Evolutionary conservation across 345 rosid species (phyloP).

Genomic region (Gossypium bickii): DNA sequence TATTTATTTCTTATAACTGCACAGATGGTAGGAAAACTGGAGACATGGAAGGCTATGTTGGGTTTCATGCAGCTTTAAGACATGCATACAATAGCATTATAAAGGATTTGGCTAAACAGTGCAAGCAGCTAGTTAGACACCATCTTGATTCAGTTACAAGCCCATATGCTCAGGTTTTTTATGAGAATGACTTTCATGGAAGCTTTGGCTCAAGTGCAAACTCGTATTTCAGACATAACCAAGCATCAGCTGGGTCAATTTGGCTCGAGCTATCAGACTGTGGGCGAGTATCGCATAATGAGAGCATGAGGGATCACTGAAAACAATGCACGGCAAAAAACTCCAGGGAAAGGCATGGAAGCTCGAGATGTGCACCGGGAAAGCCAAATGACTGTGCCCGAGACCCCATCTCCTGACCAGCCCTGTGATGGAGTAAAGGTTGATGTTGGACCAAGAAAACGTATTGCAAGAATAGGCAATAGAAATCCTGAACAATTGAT

Average conservation of each 20-base stretch:
- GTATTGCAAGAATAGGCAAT: slow-evolving; percentile 60
- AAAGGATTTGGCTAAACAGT: slow-evolving; percentile 72
- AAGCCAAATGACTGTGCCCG: slow-evolving; percentile 83
- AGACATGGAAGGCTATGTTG: slow-evolving; percentile 79
- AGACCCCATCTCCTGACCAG: slow-evolving; percentile 97
- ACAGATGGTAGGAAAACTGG: slow-evolving; percentile 63
- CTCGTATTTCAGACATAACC: slow-evolving; percentile 42
- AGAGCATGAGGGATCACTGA: slow-evolving; percentile 63
- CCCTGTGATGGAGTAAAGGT: slow-evolving; percentile 66
- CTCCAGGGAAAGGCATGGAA: slow-evolving; percentile 69
- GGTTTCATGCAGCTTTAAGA: slow-evolving; percentile 84
- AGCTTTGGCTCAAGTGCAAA: slow-evolving; percentile 44
- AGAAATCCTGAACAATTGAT: slow-evolving; percentile 48
- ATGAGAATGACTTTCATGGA: slow-evolving; percentile 62
- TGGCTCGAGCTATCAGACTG: slow-evolving; percentile 71
- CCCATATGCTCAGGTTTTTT: slow-evolving; percentile 87
- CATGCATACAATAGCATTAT: slow-evolving; percentile 69
- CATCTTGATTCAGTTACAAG: slow-evolving; percentile 97
- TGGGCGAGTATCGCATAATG: slow-evolving; percentile 31
- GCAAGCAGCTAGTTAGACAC: slow-evolving; percentile 85
- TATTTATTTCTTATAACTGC: slow-evolving; percentile 1
- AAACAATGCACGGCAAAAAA: slow-evolving; percentile 50
- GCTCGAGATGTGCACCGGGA: slow-evolving; percentile 57
- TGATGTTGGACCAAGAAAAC: slow-evolving; percentile 74
- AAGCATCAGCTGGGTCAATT: slow-evolving; percentile 52